Conservation (phyloP, 768 basidiomycete genomes). For the Naganishia friedmannii region DNA sequence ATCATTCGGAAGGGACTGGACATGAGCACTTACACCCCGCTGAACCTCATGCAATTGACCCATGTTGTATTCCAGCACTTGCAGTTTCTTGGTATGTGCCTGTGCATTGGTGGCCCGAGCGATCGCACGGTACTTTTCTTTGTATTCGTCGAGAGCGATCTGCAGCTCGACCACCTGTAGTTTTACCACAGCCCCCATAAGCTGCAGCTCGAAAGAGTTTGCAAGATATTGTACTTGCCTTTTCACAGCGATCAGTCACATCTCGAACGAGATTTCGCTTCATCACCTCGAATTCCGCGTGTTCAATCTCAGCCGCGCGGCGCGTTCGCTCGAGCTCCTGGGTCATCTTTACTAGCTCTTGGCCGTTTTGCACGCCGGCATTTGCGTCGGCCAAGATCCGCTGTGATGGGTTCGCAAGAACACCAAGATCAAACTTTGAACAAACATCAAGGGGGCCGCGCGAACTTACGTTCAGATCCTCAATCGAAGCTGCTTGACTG, state of each 20-base stretch:
- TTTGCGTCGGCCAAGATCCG: constrained; percentile 93
- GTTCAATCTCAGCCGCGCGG: constrained; percentile 95
- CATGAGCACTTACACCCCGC: constrained; percentile 68
- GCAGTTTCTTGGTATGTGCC: constrained; percentile 99
- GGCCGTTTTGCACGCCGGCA: constrained; percentile 93
- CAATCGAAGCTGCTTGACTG: constrained; percentile 90
- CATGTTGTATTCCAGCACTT: constrained; percentile 92
- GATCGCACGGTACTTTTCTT: constrained; percentile 98
- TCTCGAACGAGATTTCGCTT: constrained; percentile 99
- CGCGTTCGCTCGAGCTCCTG: constrained; percentile 94
- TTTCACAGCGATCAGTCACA: constrained; percentile 98
- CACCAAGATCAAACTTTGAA: neutral
- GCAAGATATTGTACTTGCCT: constrained; percentile 59
- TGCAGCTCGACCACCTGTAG: constrained; percentile 93
- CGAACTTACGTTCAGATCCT: constrained; percentile 82
- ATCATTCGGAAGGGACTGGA: neutral
- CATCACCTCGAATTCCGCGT: constrained; percentile 96
- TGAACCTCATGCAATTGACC: constrained; percentile 93
- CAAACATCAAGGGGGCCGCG: constrained; percentile 30
- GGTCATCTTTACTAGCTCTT: constrained; percentile 92
- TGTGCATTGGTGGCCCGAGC: constrained; percentile 97
- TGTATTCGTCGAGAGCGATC: constrained; percentile 96
- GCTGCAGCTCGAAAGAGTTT: neutral
- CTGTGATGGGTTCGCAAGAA: constrained; percentile 53
- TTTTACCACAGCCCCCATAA: neutral